Base-by-base conservation (phyloP, 1,284 basidiomycete species). In the Cerrena zonata region DNA sequence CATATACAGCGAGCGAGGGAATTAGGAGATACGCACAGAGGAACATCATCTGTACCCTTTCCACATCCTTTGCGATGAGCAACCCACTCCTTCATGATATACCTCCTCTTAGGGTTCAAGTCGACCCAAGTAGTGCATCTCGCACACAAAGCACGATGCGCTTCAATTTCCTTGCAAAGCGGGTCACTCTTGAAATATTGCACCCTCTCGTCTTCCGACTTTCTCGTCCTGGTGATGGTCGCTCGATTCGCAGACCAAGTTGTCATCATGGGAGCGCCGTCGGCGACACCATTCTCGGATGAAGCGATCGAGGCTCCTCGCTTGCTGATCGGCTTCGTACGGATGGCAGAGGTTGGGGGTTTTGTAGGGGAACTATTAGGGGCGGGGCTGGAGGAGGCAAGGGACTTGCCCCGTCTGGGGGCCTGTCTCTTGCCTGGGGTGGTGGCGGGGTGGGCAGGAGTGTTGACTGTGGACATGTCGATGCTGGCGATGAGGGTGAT, bases 151-250 rank as follows among this genome's bases (percentile, higher is more conserved):
- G 74, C 79, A 12, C 73, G 70, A 61, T 77, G 74, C 0, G 77
- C 71, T 49, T 82, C 80, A 27, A 83, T 62, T 18, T 71, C 70
- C 26, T 72, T 71, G 51, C 80, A 81, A 46, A 78, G 72, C 7
- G 78, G 68, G 55, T 84, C 77, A 52, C 79, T 77, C 51, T 75
- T 74, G 62, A 81, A 79, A 62, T 79, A 81, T 59, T 80, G 73
- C 40, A 79, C 73, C 39, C 82, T 77, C 56, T 84, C 79, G 2
- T 68, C 65, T 65, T 83, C 82, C 18, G 71, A 77, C 51, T 80
- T 78, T 25, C 79, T 75, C 19, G 39, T 18, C 13, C 21, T 40
- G 10, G 30, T 34, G 15, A 15, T 34, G 30, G 7, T 15, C 30
- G 30, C 7, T 34, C 15, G 7, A 37, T 45, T 45, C 19, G 18